Evolutionary conservation across 805 yeast genomes (phyloP).

Genomic region (Spencermartinsiella europaea): DNA sequence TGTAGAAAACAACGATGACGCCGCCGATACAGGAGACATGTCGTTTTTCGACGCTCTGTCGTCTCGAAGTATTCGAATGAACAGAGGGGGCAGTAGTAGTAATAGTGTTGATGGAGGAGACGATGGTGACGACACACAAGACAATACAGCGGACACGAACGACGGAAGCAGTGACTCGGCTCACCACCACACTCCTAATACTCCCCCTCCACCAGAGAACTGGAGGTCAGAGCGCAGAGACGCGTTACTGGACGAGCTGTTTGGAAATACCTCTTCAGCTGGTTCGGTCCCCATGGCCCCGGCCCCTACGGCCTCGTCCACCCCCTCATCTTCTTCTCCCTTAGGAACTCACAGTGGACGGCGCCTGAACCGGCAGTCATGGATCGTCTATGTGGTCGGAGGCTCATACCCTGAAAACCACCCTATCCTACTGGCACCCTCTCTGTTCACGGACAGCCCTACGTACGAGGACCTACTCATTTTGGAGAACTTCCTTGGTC

Average conservation of each 20-base stretch:
- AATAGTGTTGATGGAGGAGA: conserved; percentile 8
- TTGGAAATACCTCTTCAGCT: not conserved
- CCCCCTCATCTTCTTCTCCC: conserved; percentile 1
- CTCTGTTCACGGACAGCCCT: conserved; percentile 45
- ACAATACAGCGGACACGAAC: conserved; percentile 5
- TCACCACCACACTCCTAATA: too few relatives aligned
- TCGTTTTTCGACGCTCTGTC: conserved; percentile 19
- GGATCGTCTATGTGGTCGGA: conserved; percentile 62
- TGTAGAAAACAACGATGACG: conserved; percentile 23
- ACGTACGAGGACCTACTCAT: conserved; percentile 46
- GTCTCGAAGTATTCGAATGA: conserved; percentile 6
- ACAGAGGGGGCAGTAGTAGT: not conserved
- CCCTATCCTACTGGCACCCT: conserved; percentile 45
- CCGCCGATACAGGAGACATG: conserved; percentile 6
- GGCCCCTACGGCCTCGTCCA: not conserved
- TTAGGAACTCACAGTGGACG: conserved; percentile 4
- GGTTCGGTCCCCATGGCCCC: not conserved
- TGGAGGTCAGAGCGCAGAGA: conserved; percentile 2
- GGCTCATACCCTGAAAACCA: conserved; percentile 47
- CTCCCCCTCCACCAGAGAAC: not conserved
- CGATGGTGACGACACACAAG: conserved; percentile 12
- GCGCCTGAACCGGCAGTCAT: conserved; percentile 36
- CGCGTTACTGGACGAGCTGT: not conserved
- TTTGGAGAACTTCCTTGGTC: conserved; percentile 45
- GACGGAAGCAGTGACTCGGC: conserved; percentile 11